phyloP scores from a whole-genome alignment of 2,329 filamentous ascomycete species.

The Aspergillus tubingensis region DNA sequence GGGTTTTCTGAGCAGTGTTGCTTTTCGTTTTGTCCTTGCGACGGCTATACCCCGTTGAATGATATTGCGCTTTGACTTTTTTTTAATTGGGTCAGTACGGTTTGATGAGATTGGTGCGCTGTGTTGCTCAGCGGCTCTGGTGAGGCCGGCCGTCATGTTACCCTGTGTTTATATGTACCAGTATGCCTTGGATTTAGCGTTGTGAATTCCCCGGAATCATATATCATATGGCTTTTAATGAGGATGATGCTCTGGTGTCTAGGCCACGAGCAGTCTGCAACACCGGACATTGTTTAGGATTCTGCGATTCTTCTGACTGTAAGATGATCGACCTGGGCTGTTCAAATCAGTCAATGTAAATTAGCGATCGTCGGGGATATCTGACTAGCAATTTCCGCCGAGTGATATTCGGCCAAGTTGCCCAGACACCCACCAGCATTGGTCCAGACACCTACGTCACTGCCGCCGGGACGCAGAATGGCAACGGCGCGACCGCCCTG shows the following conservation, averaged over 20 bases:
- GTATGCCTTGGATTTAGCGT: conserved; percentile 19
- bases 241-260: conserved; percentile 6
- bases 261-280: not conserved
- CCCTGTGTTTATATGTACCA: conserved; percentile 15
- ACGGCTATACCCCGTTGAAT: conserved; percentile 25
- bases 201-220: not conserved
- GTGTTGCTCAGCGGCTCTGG: conserved; percentile 6
- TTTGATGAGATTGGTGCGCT: conserved; percentile 9
- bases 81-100: conserved; percentile 2
- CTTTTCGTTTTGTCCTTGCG: conserved; percentile 15
- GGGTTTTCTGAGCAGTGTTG: conserved; percentile 5
- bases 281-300: not conserved
- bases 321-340: not conserved
- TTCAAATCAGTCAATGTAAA: not conserved
- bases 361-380: not conserved
- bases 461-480: not conserved
- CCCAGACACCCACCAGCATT: not conserved
- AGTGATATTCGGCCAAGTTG: not conserved
- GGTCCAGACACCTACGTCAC: conserved; percentile 1
- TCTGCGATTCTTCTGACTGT: not conserved
- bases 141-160: conserved; percentile 7
- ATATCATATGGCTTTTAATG: conserved; percentile 14
- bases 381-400: not conserved
- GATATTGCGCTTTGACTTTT: conserved; percentile 12
- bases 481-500: not conserved